Evolutionary conservation across 2,329 filamentous ascomycete genomes (phyloP).

Genomic region (Xylaria multiplex): DNA sequence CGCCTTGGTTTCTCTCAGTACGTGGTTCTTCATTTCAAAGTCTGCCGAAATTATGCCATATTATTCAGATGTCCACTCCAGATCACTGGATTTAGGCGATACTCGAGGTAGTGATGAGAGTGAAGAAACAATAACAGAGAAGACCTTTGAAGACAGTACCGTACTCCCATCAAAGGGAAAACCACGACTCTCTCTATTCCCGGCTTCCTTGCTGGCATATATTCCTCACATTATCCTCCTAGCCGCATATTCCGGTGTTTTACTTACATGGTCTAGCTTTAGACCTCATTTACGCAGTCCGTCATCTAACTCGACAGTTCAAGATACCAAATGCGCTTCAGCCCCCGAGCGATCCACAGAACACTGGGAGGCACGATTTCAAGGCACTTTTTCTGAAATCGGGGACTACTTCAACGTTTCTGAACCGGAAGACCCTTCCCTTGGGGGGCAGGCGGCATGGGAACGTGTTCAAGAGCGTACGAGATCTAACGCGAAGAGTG

Average conservation of each 20-base stretch:
- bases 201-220: background rate
- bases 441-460: background rate
- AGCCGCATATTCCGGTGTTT: background rate
- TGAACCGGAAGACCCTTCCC: background rate
- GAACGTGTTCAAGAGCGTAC: constrained; percentile 8
- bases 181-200: background rate
- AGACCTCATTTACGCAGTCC: constrained; percentile 4
- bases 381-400: constrained; percentile 8
- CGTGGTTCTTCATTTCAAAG: background rate
- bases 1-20: background rate
- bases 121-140: constrained; percentile 4
- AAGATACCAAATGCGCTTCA: background rate
- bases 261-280: constrained; percentile 2
- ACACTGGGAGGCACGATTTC: constrained; percentile 10
- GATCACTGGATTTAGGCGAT: background rate
- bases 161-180: background rate
- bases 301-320: background rate
- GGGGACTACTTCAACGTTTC: constrained; percentile 13
- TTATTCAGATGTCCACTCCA: constrained; percentile 1
- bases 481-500: background rate
- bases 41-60: background rate
- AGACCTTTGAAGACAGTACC: background rate
- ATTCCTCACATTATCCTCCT: constrained; percentile 10
- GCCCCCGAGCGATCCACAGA: background rate
- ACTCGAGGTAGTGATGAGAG: background rate